Evolutionary conservation across 495 filamentous ascomycete genomes (phyloP), one percentile per base, ranked within the genome.

Genomic region (Annulohypoxylon moriforme): DNA sequence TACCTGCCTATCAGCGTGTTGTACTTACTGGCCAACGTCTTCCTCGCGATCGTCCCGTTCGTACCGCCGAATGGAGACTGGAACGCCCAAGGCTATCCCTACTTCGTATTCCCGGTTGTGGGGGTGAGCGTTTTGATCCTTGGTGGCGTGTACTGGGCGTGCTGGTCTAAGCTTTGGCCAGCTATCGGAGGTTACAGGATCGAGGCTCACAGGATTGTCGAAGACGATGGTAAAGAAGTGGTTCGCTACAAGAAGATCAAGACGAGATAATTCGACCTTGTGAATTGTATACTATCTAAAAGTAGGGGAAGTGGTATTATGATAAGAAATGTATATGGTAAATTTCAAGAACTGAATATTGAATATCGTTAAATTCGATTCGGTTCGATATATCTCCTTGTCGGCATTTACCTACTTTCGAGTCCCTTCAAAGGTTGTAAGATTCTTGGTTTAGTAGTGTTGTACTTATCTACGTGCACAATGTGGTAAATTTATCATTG

Each of bases 81-180:
- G 77, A 82, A 86, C 38, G 84, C 85, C 16, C 78, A 83, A 27
- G 79, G 77, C 6, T 83, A 86, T 34, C 85, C 85, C 8, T 87
- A 86, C 69, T 87, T 82, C 61, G 74, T 82, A 0, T 85, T 86
- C 70, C 85, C 84, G 0, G 79, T 86, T 1, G 84, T 88, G 13
- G 85, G 85, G 11, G 79, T 83, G 7, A 80, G 78, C 0, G 81
- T 88, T 7, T 67, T 88, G 22, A 47, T 81, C 8, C 76, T 82
- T 16, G 85, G 85, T 3, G 83, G 53, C 0, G 71, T 86, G 6
- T 88, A 88, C 63, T 88, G 85, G 85, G 64, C 78, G 7, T 60
- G 83, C 13, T 86, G 84, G 84, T 81, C 82, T 0, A 80, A 80
- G 61, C 42, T 84, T 8, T 78, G 80, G 77, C 85, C 84, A 16